Conservation (phyloP, 1,284 basidiomycete genomes). For the Pseudozyma pruni region DNA sequence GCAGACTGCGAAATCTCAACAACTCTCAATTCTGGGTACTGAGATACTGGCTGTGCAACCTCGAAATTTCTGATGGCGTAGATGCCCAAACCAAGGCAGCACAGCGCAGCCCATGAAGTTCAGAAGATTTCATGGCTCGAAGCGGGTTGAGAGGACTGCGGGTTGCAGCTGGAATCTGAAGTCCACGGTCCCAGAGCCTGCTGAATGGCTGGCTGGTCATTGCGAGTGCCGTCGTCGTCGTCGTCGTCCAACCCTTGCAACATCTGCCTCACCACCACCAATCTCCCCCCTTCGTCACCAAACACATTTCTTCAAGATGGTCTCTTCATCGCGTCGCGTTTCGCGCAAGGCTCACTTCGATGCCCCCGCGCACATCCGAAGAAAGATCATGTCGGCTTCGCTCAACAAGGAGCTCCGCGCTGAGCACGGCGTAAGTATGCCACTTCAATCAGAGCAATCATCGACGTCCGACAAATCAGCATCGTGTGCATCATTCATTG, state of each 20-base stretch:
- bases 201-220: too few relatives aligned
- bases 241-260: constrained; percentile 10
- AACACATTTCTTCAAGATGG: constrained; percentile 58
- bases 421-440: constrained; percentile 85
- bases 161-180: too few relatives aligned
- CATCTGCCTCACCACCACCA: constrained; percentile 13
- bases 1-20: constrained; percentile 2
- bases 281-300: constrained; percentile 15
- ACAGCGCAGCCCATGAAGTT: neutral
- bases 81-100: constrained; percentile 7
- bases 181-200: too few relatives aligned
- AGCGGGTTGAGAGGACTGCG: too few relatives aligned
- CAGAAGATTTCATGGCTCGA: neutral
- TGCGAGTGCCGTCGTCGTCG: too few relatives aligned
- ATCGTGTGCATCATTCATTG: too few relatives aligned
- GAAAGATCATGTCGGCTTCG: constrained; percentile 97
- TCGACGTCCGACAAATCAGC: constrained; percentile 6
- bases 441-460: neutral
- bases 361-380: constrained; percentile 73
- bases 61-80: neutral
- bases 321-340: constrained; percentile 59
- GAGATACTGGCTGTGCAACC: constrained; percentile 16
- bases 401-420: constrained; percentile 93
- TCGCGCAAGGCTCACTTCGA: constrained; percentile 65
- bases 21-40: neutral